Percentiles rank a stretch among this genome's conserved stretches.
These are phyloP conservation scores for Nicotiana paniculata DNA, from an alignment of 257 asterid species.

Conservation along the genomic window DNA sequence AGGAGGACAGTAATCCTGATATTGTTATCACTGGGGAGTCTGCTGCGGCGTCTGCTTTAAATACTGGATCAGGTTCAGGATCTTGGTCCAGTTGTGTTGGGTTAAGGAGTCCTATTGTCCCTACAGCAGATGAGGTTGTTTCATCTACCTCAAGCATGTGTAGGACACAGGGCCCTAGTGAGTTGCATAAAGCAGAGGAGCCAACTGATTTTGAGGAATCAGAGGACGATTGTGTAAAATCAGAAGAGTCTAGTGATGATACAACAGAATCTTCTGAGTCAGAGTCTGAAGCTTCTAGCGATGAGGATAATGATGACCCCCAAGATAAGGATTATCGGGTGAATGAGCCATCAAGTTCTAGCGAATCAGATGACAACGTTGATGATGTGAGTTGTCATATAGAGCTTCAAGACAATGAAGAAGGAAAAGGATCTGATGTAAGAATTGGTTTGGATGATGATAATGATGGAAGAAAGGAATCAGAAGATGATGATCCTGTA, in stretches of 20 bases:
- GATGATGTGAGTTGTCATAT: too few relatives aligned
- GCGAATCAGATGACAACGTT: neutral
- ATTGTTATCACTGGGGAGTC: neutral
- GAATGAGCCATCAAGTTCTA: slow-evolving; percentile 5
- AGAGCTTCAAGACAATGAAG: too few relatives aligned
- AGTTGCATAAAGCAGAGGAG: neutral
- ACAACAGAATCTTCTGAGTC: neutral
- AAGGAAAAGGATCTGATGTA: neutral
- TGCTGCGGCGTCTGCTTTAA: neutral
- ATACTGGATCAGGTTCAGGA: slow-evolving; percentile 4
- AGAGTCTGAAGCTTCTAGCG: slow-evolving; percentile 10
- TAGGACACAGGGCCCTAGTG: neutral
- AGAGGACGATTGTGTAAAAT: neutral
- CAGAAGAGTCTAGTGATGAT: neutral
- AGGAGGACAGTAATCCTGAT: neutral
- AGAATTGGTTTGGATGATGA: neutral
- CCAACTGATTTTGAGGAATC: neutral
- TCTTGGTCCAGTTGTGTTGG: slow-evolving; percentile 10
- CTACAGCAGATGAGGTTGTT: slow-evolving; percentile 10
- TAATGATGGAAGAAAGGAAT: neutral
- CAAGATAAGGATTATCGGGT: neutral
- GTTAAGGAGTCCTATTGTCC: neutral
- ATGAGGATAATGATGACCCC: slow-evolving; percentile 18
- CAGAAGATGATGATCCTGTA: neutral
- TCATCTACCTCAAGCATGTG: slow-evolving; percentile 14